Evolutionary conservation across 495 filamentous ascomycete genomes (phyloP).

Genomic region (Peziza echinospora): DNA sequence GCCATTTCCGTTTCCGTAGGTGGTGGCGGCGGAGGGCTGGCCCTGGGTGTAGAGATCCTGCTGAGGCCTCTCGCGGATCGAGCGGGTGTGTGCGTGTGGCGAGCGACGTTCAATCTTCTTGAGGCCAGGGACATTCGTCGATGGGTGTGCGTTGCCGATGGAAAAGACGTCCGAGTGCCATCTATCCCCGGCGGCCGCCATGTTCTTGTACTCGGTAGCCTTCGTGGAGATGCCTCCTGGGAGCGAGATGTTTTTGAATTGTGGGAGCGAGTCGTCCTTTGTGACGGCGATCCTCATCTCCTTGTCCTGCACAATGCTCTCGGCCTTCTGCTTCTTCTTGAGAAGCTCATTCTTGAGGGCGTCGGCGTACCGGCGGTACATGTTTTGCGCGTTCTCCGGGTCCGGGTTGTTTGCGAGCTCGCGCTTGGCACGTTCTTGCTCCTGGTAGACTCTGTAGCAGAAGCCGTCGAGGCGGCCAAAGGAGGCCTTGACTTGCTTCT

Average conservation of each 20-base stretch:
- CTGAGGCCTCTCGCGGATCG: too few relatives aligned
- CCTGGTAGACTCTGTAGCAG: constrained; percentile 52
- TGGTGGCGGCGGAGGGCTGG: too few relatives aligned
- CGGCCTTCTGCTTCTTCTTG: constrained; percentile 48
- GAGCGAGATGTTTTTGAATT: constrained; percentile 63
- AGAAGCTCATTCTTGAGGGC: constrained; percentile 55
- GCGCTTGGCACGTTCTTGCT: constrained; percentile 50
- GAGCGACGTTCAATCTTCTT: constrained; percentile 45
- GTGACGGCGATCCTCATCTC: constrained; percentile 76
- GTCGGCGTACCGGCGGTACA: constrained; percentile 62
- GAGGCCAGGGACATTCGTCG: constrained; percentile 44
- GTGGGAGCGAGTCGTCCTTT: constrained; percentile 52
- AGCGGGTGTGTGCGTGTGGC: constrained; percentile 10
- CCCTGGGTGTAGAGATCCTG: too few relatives aligned
- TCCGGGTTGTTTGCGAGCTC: constrained; percentile 38
- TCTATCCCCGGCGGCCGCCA: constrained; percentile 68
- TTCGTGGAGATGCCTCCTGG: constrained; percentile 83
- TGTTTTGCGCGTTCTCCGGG: constrained; percentile 58
- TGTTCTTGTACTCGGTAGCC: constrained; percentile 81
- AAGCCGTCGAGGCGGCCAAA: constrained; percentile 49
- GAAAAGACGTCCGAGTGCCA: constrained; percentile 93
- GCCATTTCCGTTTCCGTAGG: too few relatives aligned
- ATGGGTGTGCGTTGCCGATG: constrained; percentile 57
- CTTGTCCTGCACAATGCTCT: constrained; percentile 41
- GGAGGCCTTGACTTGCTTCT: constrained; percentile 66